Conservation (phyloP, 2,329 filamentous ascomycete species). For the Colletotrichum godetiae region DNA sequence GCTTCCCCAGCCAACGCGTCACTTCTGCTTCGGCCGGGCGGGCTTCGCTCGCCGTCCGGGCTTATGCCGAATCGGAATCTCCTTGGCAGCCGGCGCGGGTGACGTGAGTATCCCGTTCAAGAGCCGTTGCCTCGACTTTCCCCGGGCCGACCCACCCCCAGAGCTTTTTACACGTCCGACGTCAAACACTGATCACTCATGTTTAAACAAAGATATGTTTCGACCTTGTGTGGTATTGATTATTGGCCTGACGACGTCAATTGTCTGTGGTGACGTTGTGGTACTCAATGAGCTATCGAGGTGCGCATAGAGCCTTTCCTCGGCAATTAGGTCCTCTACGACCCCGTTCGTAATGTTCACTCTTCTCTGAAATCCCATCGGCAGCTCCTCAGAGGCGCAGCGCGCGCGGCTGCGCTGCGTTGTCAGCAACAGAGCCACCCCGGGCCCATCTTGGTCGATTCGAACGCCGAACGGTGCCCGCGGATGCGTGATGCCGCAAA, state of each 20-base stretch:
- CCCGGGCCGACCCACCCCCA: neutral
- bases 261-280: neutral
- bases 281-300: neutral
- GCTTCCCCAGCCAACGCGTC: neutral
- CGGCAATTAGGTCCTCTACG: neutral
- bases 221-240: neutral
- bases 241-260: neutral
- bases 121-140: neutral
- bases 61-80: slow-evolving; percentile 10
- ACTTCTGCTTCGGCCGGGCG: neutral
- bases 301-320: neutral
- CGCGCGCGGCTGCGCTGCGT: neutral
- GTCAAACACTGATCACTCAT: neutral
- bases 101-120: neutral
- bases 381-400: neutral
- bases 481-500: neutral
- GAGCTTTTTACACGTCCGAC: neutral
- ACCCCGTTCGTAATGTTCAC: neutral
- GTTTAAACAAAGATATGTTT: slow-evolving; percentile 4
- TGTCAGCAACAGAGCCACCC: neutral
- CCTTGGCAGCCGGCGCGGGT: neutral
- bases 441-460: neutral
- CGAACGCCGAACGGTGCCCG: neutral
- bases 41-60: slow-evolving; percentile 9
- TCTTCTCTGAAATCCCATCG: neutral